Conservation (phyloP, 352 stramenopile species). For the Phytopythium vexans region DNA sequence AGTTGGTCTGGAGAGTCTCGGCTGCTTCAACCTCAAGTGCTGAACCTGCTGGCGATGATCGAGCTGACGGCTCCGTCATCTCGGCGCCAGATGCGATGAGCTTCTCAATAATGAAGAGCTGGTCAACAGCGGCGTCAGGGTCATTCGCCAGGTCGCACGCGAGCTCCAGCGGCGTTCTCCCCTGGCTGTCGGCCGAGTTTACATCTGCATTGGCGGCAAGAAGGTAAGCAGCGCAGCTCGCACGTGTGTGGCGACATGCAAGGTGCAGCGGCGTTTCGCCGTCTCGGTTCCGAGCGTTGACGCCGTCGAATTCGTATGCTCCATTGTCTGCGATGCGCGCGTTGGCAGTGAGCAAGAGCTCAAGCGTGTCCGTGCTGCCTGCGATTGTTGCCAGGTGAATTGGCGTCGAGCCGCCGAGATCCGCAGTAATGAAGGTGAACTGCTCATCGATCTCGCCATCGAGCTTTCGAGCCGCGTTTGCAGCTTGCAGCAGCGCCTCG, state of each 20-base stretch:
- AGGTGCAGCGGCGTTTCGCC: constrained; percentile 59
- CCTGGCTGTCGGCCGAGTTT: constrained; percentile 22
- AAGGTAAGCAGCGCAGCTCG: constrained; percentile 57
- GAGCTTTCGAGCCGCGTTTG: neutral
- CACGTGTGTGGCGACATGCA: constrained; percentile 27
- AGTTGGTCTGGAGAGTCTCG: neutral
- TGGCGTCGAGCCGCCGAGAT: constrained; percentile 23
- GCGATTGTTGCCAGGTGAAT: constrained; percentile 29
- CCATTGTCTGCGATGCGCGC: constrained; percentile 25
- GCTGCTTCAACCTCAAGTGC: neutral
- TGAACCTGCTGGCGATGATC: too few species aligned
- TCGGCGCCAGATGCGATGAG: constrained; percentile 32
- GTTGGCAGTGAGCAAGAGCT: constrained; percentile 49
- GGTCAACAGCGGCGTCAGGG: constrained; percentile 11
- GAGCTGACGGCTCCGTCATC: constrained; percentile 15
- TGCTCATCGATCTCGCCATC: neutral
- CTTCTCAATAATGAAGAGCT: constrained; percentile 49
- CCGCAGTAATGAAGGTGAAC: neutral
- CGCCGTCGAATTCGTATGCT: constrained; percentile 54
- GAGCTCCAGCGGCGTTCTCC: constrained; percentile 35
- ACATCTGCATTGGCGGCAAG: constrained; percentile 55
- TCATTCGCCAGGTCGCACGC: constrained; percentile 52
- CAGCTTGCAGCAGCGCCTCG: constrained; percentile 36
- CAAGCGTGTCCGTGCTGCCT: constrained; percentile 36
- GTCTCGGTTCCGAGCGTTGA: constrained; percentile 41